Evolutionary conservation across 441 rosid genomes (phyloP).

Genomic region (Breynia disticha): DNA sequence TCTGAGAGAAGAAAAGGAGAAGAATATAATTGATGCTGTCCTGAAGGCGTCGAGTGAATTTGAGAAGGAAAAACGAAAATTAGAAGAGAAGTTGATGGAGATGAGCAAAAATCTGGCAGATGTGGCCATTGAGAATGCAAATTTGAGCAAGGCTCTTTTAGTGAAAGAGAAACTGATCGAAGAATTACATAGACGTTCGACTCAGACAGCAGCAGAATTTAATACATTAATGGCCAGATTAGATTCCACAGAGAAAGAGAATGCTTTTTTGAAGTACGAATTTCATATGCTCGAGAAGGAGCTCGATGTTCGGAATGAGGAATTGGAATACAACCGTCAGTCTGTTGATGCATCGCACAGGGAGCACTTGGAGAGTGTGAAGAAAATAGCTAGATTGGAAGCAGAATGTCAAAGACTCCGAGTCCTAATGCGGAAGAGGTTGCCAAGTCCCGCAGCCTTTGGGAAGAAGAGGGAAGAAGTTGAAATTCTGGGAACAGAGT

Average conservation of each 20-base stretch:
- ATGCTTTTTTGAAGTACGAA: slow-evolving; percentile 69
- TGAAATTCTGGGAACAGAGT: slow-evolving; percentile 51
- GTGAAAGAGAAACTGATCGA: slow-evolving; percentile 58
- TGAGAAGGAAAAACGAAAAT: slow-evolving; percentile 42
- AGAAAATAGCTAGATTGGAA: slow-evolving; percentile 74
- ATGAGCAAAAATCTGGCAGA: slow-evolving; percentile 57
- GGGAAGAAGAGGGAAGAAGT: slow-evolving; percentile 75
- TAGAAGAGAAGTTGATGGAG: slow-evolving; percentile 56
- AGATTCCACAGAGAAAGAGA: slow-evolving; percentile 75
- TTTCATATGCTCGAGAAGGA: slow-evolving; percentile 69
- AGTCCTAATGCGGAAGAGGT: slow-evolving; percentile 61
- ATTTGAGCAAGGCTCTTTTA: slow-evolving; percentile 56
- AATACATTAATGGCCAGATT: slow-evolving; percentile 59
- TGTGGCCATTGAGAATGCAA: slow-evolving; percentile 60
- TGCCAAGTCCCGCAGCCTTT: slow-evolving; percentile 79
- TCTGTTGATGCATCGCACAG: slow-evolving; percentile 73
- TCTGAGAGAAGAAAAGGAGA: slow-evolving; percentile 65
- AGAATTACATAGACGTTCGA: slow-evolving; percentile 49
- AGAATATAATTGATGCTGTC: slow-evolving; percentile 50
- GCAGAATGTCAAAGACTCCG: slow-evolving; percentile 90
- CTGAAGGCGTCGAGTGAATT: slow-evolving; percentile 43
- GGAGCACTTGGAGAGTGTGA: slow-evolving; percentile 71
- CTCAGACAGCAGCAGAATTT: slow-evolving; percentile 64
- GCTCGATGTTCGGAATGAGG: slow-evolving; percentile 80
- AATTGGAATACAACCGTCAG: slow-evolving; percentile 75